These are phyloP conservation scores for Plectosphaerella sp. DNA, from an alignment of 2,329 filamentous ascomycete genomes.

Conservation along the genomic window DNA sequence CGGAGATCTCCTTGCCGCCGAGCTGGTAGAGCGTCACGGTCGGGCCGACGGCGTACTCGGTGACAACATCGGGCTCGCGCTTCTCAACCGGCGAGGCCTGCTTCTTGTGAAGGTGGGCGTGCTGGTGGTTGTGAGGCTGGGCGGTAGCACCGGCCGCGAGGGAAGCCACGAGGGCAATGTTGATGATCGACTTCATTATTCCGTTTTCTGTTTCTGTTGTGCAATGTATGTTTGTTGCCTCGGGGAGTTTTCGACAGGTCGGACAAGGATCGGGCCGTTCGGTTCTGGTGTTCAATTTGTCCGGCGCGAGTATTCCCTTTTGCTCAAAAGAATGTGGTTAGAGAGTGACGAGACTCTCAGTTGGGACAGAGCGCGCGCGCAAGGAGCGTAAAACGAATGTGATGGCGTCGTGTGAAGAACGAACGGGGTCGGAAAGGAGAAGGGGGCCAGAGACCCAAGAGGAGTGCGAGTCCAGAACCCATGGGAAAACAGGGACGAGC, in stretches of 20 bases:
- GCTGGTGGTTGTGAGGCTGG: constrained; percentile 53
- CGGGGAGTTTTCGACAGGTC: background rate
- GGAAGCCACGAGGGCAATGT: constrained; percentile 47
- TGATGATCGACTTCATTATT: constrained; percentile 46
- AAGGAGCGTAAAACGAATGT: constrained; percentile 4
- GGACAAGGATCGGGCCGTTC: background rate
- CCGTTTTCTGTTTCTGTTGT: background rate
- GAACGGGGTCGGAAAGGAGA: background rate
- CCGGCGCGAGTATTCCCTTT: constrained; percentile 1
- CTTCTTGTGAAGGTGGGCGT: constrained; percentile 56
- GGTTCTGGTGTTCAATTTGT: background rate
- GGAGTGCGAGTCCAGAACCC: background rate
- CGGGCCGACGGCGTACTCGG: constrained; percentile 53
- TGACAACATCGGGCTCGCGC: constrained; percentile 40
- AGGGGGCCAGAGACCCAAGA: background rate
- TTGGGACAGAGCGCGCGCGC: constrained; percentile 33
- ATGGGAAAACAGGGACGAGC: background rate
- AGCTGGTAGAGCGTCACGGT: constrained; percentile 70
- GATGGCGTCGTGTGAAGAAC: background rate
- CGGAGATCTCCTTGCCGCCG: constrained; percentile 56
- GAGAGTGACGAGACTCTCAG: constrained; percentile 47
- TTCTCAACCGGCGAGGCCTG: constrained; percentile 44
- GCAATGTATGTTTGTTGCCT: background rate
- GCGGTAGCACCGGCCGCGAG: constrained; percentile 50
- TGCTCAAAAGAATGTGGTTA: constrained; percentile 50